phyloP scores from a whole-genome alignment of 2,329 filamentous ascomycete genomes.

The Aspergillus sp. region DNA sequence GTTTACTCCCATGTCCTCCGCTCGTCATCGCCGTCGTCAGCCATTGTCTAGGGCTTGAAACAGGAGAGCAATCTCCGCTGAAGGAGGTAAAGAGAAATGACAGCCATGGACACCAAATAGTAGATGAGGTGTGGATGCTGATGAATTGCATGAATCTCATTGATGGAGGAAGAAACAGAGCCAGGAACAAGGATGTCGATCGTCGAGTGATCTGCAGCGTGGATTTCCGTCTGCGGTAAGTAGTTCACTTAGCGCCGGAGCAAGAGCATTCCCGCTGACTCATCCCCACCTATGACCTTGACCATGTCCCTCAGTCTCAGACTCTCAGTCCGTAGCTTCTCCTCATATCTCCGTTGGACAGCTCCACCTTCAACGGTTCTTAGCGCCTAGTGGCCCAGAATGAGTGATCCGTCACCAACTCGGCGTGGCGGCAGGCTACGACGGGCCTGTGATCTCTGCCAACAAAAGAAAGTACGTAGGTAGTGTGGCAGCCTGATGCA shows the following conservation, averaged over 20 bases:
- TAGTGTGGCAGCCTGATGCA: neutral
- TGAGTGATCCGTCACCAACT: neutral
- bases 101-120: too few species aligned
- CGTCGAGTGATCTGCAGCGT: neutral
- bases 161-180: constrained; percentile 1
- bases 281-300: neutral
- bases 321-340: neutral
- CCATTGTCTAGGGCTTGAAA: neutral
- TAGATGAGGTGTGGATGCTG: neutral
- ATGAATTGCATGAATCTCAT: constrained; percentile 2
- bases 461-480: constrained; percentile 19
- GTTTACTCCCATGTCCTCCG: neutral
- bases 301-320: neutral
- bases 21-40: constrained; percentile 6
- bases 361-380: neutral
- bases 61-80: neutral
- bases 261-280: constrained; percentile 3
- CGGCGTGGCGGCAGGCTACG: constrained; percentile 12
- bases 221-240: neutral
- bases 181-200: neutral
- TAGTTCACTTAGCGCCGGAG: neutral
- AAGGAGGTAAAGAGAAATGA: neutral
- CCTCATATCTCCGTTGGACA: neutral
- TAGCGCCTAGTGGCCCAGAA: neutral
- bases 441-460: constrained; percentile 25